A percentile compares a stretch with the other conserved stretches of the same genome.
Evolutionary conservation across 768 basidiomycete genomes (phyloP).

Genomic region (Austroboletus festivus): DNA sequence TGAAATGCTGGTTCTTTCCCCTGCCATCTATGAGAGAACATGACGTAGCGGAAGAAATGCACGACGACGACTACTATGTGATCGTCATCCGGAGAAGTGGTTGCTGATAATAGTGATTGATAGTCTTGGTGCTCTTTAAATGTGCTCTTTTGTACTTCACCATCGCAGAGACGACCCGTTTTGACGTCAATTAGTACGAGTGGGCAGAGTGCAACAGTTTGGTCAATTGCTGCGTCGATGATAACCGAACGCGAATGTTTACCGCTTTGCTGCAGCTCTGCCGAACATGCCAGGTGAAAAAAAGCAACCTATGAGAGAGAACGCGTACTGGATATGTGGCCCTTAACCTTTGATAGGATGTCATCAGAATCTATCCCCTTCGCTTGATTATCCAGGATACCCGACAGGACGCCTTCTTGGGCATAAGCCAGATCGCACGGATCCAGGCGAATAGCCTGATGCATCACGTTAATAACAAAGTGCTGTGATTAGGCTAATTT

Average conservation of each 20-base stretch:
- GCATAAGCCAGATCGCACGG: not conserved
- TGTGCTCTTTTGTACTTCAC: not conserved
- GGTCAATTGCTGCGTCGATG: not conserved
- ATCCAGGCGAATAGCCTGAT: not conserved
- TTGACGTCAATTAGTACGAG: not conserved
- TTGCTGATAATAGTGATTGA: not conserved
- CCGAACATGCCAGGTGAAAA: too few species aligned
- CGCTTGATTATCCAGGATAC: too few species aligned
- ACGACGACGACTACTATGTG: not conserved
- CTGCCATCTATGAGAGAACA: not conserved
- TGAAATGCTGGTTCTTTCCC: not conserved
- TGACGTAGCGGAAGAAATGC: slow-evolving; percentile 4
- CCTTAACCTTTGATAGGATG: not conserved
- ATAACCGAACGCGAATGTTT: not conserved
- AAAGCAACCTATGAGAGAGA: too few species aligned
- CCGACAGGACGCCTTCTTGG: not conserved
- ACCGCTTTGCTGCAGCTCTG: not conserved
- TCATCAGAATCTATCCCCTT: too few species aligned
- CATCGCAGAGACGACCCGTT: not conserved
- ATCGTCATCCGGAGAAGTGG: not conserved
- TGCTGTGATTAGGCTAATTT: too few species aligned
- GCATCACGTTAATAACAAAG: too few species aligned
- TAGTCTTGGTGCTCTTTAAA: not conserved
- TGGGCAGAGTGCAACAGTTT: not conserved
- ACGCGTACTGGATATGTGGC: not conserved